A percentile compares a stretch with the other conserved stretches of the same genome.
Evolutionary conservation across 345 rosid genomes (phyloP).

Genomic region (Mercurialis annua): DNA sequence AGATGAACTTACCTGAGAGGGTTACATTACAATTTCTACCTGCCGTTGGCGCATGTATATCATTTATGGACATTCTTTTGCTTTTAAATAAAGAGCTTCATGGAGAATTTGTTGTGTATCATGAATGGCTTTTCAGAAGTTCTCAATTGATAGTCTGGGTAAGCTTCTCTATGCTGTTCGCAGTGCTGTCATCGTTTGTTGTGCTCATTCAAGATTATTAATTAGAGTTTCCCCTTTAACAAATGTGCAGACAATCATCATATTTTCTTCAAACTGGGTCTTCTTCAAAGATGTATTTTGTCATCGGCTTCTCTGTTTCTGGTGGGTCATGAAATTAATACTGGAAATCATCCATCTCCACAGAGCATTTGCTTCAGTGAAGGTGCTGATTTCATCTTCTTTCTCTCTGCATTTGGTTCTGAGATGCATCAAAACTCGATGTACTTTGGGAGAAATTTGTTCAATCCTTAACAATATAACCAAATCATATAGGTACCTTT

Average conservation of each 20-base stretch:
- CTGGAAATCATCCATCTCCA: slow-evolving; percentile 45
- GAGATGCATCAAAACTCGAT: background rate
- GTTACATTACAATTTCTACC: slow-evolving; percentile 46
- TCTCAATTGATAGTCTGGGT: slow-evolving; percentile 67
- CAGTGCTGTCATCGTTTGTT: slow-evolving; percentile 9
- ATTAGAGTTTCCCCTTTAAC: slow-evolving; percentile 13
- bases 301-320: slow-evolving; percentile 49
- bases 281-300: slow-evolving; percentile 37
- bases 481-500: background rate
- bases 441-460: background rate
- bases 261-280: slow-evolving; percentile 39
- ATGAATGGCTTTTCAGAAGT: slow-evolving; percentile 49
- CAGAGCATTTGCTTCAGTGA: slow-evolving; percentile 33
- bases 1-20: slow-evolving; percentile 51
- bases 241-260: slow-evolving; percentile 39
- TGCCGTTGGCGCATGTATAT: slow-evolving; percentile 55
- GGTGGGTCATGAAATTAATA: slow-evolving; percentile 67
- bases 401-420: background rate
- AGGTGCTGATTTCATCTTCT: slow-evolving; percentile 25
- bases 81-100: slow-evolving; percentile 37
- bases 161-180: slow-evolving; percentile 25
- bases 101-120: slow-evolving; percentile 40
- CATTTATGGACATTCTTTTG: slow-evolving; percentile 50
- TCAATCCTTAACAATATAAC: background rate
- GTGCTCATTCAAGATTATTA: slow-evolving; percentile 4